phyloP scores from a whole-genome alignment of 1,139 yeast genomes.

The Kodamaea fungicola region DNA sequence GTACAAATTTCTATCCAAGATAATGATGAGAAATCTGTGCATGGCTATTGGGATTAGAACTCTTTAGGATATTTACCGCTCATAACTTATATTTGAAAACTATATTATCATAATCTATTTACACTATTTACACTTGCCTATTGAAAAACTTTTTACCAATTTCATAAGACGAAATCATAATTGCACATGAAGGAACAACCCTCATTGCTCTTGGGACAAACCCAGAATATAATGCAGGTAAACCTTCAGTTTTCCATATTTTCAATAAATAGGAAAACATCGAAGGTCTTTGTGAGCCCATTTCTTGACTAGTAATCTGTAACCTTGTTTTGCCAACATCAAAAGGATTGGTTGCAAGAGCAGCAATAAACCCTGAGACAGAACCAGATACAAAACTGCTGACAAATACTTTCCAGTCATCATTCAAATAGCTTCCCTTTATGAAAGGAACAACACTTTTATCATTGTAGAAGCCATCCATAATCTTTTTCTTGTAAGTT shows the following conservation, averaged over 20 bases:
- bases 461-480: slow-evolving; percentile 16
- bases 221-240: slow-evolving; percentile 77
- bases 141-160: slow-evolving; percentile 69
- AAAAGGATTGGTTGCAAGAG: slow-evolving; percentile 85
- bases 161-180: slow-evolving; percentile 95
- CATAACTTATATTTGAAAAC: background rate
- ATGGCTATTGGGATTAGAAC: background rate
- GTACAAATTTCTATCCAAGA: too few species aligned
- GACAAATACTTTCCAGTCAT: slow-evolving; percentile 55
- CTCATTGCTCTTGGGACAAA: slow-evolving; percentile 81
- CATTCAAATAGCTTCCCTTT: slow-evolving; percentile 13
- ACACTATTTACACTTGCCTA: background rate
- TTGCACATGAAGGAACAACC: slow-evolving; percentile 97
- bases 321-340: slow-evolving; percentile 96
- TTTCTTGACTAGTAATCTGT: slow-evolving; percentile 52
- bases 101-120: background rate
- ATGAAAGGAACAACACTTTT: slow-evolving; percentile 1
- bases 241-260: slow-evolving; percentile 71
- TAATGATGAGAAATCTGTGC: too few species aligned
- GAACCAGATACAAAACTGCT: slow-evolving; percentile 85
- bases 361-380: slow-evolving; percentile 80
- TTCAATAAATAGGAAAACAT: slow-evolving; percentile 66
- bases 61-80: background rate
- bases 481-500: slow-evolving; percentile 25
- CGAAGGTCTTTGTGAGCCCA: slow-evolving; percentile 25